Base-by-base conservation (phyloP, 176 grass and related monocot genomes). In the Pontederia crassipes region DNA sequence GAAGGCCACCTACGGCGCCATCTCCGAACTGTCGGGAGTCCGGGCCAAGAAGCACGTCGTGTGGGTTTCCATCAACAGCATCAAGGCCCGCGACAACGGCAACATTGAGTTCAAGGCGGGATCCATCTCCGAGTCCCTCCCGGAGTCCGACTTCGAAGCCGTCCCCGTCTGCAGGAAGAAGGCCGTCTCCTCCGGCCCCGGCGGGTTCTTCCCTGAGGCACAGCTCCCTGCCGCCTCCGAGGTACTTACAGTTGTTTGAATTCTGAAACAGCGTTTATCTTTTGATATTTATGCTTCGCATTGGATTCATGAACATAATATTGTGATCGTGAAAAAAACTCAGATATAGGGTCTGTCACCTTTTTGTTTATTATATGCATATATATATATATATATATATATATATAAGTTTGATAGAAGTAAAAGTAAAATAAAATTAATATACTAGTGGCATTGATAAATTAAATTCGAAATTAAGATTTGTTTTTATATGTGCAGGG, bases 1-100 rank as follows among this genome's bases (percentile, higher is more conserved):
- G 26, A 46, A 66, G 64, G 60, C 89, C 70, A 73, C 82, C 49
- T 15, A 71, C 17, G 85, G 89, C 32, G 8, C 49, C 16, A 89
- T 95, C 75, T 51, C 83, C 14, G 24, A 61, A 17, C 74, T 95
- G 67, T 56, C 80, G 45, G 90, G 91, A 45, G 84, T 96, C 58
- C 72, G 87, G 70, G 86, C 75, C 11, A 87, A 85, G 83, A 90
- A 90, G 73, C 8, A 87, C 61, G 87, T 96, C 72, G 11, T 87
- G 28, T 96, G 91, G 91, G 65, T 90, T 45, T 65, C 67, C n/a
- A 58, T 96, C 70, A 73, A 66, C 2, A 75, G 69, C 48, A 87
- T 87, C 68, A 62, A 84, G 12, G 81, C 78, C 35, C 78, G 78
- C 75, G 72, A 72, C 12, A 8, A 75, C 45, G 78, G 76, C 51